phyloP scores from a whole-genome alignment of 768 basidiomycete genomes.

The Boletus fagicola region DNA sequence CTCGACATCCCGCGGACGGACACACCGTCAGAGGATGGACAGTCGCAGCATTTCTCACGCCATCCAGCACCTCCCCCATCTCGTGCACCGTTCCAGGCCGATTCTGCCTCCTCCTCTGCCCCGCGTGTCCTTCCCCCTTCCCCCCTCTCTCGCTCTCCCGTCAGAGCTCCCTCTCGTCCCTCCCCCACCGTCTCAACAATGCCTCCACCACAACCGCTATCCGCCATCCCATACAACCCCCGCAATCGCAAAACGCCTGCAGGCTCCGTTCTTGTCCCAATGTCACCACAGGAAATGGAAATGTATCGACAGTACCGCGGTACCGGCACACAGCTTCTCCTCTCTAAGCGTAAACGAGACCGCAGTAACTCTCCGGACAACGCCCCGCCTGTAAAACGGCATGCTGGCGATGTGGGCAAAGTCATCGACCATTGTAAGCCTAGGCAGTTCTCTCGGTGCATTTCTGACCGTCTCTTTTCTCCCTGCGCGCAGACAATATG shows the following conservation, averaged over 20 bases:
- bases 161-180: slow-evolving; percentile 30
- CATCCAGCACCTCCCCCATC: slow-evolving; percentile 20
- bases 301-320: slow-evolving; percentile 57
- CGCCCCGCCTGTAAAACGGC: slow-evolving; percentile 47
- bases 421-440: slow-evolving; percentile 75
- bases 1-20: slow-evolving; percentile 36
- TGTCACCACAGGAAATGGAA: slow-evolving; percentile 61
- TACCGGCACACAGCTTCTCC: slow-evolving; percentile 50
- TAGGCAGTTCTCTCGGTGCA: background rate
- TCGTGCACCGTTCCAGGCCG: slow-evolving; percentile 22
- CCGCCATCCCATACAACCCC: slow-evolving; percentile 63
- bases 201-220: slow-evolving; percentile 25
- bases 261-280: slow-evolving; percentile 59
- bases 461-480: slow-evolving; percentile 6
- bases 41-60: slow-evolving; percentile 27
- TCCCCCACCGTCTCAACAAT: slow-evolving; percentile 29
- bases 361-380: slow-evolving; percentile 39
- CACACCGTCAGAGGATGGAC: slow-evolving; percentile 18
- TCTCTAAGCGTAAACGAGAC: slow-evolving; percentile 52
- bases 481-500: slow-evolving; percentile 66
- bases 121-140: slow-evolving; percentile 29
- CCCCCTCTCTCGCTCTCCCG: slow-evolving; percentile 30
- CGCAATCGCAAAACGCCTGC: slow-evolving; percentile 59
- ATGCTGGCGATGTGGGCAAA: slow-evolving; percentile 65
- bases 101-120: slow-evolving; percentile 22